Percentiles rank a stretch among this genome's conserved stretches.
Evolutionary conservation across 345 rosid genomes (phyloP).

Genomic region (Lenwebbia sp.): DNA sequence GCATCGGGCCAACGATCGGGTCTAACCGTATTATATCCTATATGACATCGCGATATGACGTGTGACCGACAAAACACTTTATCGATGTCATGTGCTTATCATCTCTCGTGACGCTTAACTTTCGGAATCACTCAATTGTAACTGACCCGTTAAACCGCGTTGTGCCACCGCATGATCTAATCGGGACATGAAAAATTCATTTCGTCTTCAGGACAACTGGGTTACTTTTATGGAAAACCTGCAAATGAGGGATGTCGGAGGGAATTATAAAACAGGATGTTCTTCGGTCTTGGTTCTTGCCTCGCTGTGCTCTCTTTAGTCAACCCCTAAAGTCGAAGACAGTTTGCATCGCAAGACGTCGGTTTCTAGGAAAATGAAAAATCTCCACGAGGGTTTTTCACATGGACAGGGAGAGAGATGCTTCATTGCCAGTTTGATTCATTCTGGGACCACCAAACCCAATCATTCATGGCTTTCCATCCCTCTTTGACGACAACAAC

Average conservation of each 20-base stretch:
- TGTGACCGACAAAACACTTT: neutral
- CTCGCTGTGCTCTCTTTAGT: neutral
- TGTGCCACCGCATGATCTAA: neutral
- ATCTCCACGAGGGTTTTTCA: neutral
- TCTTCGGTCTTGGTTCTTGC: neutral
- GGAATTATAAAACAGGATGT: neutral
- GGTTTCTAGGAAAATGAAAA: neutral
- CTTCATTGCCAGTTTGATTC: neutral
- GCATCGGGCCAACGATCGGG: fast-evolving
- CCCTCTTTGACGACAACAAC: neutral
- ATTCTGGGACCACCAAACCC: neutral
- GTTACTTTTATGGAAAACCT: neutral
- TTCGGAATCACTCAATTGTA: fast-evolving
- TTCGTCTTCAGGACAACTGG: neutral
- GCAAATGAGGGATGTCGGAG: neutral
- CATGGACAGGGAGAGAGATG: neutral
- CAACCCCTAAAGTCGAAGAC: neutral
- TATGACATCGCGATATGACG: too few relatives aligned
- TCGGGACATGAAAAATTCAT: neutral
- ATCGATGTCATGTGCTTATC: fast-evolving
- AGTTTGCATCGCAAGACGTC: neutral
- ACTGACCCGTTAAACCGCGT: neutral
- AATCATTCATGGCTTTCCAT: neutral
- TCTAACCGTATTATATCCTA: too few relatives aligned
- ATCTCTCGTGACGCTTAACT: neutral